phyloP scores from a whole-genome alignment of 106 monocot species.

The Narthecium ossifragum region DNA sequence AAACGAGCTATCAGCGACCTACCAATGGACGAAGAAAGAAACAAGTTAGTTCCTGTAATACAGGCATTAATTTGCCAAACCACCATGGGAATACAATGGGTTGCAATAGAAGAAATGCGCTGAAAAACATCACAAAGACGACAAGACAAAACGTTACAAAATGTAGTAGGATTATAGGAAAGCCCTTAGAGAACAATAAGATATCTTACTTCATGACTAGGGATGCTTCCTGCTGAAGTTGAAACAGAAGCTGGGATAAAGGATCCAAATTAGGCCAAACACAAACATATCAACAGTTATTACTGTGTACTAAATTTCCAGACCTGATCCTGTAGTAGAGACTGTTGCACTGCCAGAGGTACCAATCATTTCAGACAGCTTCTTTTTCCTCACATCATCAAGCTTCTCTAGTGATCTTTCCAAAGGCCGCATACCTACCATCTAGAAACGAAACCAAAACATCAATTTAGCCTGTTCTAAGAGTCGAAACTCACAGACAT shows the following conservation, averaged over 20 bases:
- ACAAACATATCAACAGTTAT: neutral
- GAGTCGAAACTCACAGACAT: neutral
- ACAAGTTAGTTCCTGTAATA: too few relatives aligned
- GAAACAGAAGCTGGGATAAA: slow-evolving; percentile 30
- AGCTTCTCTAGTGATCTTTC: slow-evolving; percentile 94
- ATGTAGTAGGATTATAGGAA: neutral
- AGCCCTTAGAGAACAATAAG: neutral
- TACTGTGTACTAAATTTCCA: too few relatives aligned
- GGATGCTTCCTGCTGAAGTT: slow-evolving; percentile 22
- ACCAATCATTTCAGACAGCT: slow-evolving; percentile 97
- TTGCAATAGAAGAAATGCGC: neutral
- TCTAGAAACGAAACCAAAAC: slow-evolving; percentile 54
- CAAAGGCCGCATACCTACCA: slow-evolving; percentile 94
- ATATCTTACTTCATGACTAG: slow-evolving; percentile 39
- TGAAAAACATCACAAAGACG: neutral
- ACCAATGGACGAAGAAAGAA: neutral
- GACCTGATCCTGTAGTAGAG: slow-evolving; percentile 43
- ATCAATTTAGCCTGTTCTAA: too few relatives aligned
- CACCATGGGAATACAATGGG: neutral
- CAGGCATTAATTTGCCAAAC: too few relatives aligned
- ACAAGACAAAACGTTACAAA: neutral
- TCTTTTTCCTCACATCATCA: slow-evolving; percentile 97
- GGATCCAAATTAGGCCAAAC: slow-evolving; percentile 1
- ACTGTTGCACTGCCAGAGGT: slow-evolving; percentile 30
- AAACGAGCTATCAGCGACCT: slow-evolving; percentile 44